phyloP scores from a whole-genome alignment of 2,329 filamentous ascomycete species.

The Phyllosticta citriasiana region DNA sequence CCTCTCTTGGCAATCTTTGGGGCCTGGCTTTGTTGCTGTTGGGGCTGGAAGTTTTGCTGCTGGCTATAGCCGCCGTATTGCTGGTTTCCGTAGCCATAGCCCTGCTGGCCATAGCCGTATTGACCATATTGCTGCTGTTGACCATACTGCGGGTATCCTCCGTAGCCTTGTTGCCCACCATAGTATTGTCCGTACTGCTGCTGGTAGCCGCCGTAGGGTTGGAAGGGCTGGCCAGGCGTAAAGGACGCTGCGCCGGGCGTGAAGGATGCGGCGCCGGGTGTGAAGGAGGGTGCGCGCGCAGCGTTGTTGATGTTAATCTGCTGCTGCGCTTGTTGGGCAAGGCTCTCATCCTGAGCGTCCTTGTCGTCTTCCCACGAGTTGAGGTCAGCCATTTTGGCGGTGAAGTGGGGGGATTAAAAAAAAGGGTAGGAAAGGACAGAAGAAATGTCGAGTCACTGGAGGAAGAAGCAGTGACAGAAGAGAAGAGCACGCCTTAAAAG shows the following conservation, averaged over 20 bases:
- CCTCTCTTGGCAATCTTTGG: conserved; percentile 56
- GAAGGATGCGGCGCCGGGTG: conserved; percentile 59
- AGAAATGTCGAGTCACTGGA: not conserved
- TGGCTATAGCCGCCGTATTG: conserved; percentile 9
- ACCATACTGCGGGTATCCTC: conserved; percentile 16
- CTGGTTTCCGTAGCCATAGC: not conserved
- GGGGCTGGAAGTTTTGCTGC: conserved; percentile 9
- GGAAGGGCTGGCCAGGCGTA: conserved; percentile 61
- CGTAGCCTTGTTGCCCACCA: conserved; percentile 14
- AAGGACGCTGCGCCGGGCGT: conserved; percentile 62
- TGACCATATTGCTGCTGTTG: conserved; percentile 45
- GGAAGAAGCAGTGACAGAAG: not conserved
- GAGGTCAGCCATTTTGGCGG: conserved; percentile 63
- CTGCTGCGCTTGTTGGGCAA: conserved; percentile 66
- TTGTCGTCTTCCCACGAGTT: conserved; percentile 89
- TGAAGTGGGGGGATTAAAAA: not conserved
- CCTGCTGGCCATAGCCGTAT: conserved; percentile 37
- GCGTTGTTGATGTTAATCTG: conserved; percentile 61
- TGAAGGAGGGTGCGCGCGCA: conserved; percentile 48
- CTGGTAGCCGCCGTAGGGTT: conserved; percentile 37
- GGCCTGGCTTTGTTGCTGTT: conserved; percentile 32
- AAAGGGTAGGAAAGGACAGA: not conserved
- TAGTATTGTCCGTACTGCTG: conserved; percentile 31
- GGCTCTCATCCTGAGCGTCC: conserved; percentile 64
- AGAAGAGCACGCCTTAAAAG: not conserved